Evolutionary conservation across 2,329 filamentous ascomycete genomes (phyloP).

Genomic region (Fusarium praegraminearum): DNA sequence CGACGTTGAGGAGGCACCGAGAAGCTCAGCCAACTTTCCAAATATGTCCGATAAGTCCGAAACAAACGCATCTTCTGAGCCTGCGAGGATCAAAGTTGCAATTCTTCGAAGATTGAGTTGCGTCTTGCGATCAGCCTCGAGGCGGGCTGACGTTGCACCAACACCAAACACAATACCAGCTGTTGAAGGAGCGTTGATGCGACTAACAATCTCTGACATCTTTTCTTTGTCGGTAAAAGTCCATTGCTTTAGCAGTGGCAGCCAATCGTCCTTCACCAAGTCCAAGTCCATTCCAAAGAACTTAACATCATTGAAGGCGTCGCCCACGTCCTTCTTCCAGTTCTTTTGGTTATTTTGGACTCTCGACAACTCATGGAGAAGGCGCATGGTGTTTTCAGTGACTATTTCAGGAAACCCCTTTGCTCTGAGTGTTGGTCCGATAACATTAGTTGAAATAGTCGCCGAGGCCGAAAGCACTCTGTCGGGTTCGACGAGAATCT

Average conservation of each 20-base stretch:
- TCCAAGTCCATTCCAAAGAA: conserved; percentile 80
- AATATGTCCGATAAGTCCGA: conserved; percentile 78
- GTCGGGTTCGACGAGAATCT: conserved; percentile 87
- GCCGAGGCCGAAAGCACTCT: conserved; percentile 81
- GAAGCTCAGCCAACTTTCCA: conserved; percentile 87
- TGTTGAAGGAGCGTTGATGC: conserved; percentile 86
- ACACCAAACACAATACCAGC: conserved; percentile 99
- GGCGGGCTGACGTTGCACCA: conserved; percentile 88
- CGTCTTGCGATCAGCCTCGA: conserved; percentile 94
- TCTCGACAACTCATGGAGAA: conserved; percentile 82
- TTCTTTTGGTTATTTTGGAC: conserved; percentile 84
- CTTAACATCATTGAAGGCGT: conserved; percentile 89
- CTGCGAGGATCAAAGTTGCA: conserved; percentile 81
- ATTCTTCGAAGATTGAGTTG: conserved; percentile 90
- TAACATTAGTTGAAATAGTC: conserved; percentile 84
- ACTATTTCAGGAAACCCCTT: conserved; percentile 90
- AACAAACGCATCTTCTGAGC: conserved; percentile 82
- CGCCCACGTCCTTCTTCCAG: conserved; percentile 92
- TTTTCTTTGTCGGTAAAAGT: conserved; percentile 87
- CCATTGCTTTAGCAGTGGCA: conserved; percentile 87
- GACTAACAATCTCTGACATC: conserved; percentile 81
- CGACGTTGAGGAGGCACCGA: conserved; percentile 84
- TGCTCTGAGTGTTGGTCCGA: conserved; percentile 84
- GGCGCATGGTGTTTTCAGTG: conserved; percentile 74
- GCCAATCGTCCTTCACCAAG: conserved; percentile 80